Base-by-base conservation (phyloP, 805 yeast genomes). In the Ogataea glucozyma region DNA sequence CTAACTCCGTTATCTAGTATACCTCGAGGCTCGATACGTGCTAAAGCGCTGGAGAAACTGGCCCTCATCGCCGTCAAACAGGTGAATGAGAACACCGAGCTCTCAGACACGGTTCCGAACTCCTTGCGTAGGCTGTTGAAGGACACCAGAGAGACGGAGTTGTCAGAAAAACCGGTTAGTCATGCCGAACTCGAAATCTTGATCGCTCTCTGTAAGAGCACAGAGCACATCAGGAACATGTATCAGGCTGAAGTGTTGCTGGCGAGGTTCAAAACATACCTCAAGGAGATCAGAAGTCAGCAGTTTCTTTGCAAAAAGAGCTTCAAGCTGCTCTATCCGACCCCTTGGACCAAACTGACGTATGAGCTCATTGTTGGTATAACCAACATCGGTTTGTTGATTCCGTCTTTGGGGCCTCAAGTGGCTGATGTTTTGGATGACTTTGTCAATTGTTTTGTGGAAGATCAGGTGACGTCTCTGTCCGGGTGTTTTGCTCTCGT, bases 181-280 rank as follows among this genome's bases (percentile, higher is more conserved):
- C 53, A 40, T 12, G 54, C 53, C 7, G 77, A 75, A 56, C 69
- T 70, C 44, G 85, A 83, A 48, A 72, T 75, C 4, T 64, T 83
- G 45, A 51, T 75, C 33, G 85, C 88, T 0, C 61, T 84, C 20
- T 77, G 83, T 46, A 66, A 67, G 20, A 64, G 78, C 11, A 68
- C 78, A 6, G 48, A 56, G 3, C 49, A 51, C 24, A 53, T 72
- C 41, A 57, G 57, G 43, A 67, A 64, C 41, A 57, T 58, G 18
- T 54, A 49, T 5, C 76, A 75, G 31, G 82, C 77, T 4, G 54
- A 62, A 11, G 44, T 62, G 8, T 56, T 81, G 24, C 54, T 75
- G n/a, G 61, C 64, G 6, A 73, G 76, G 44, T 66, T 82, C 38
- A 60, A 69, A 6, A 48, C 57, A 12, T 79, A 79, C 51, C 62